Percentiles rank a stretch among this genome's conserved stretches.
Evolutionary conservation across 768 basidiomycete species (phyloP).

Genomic region (Mycena metata): DNA sequence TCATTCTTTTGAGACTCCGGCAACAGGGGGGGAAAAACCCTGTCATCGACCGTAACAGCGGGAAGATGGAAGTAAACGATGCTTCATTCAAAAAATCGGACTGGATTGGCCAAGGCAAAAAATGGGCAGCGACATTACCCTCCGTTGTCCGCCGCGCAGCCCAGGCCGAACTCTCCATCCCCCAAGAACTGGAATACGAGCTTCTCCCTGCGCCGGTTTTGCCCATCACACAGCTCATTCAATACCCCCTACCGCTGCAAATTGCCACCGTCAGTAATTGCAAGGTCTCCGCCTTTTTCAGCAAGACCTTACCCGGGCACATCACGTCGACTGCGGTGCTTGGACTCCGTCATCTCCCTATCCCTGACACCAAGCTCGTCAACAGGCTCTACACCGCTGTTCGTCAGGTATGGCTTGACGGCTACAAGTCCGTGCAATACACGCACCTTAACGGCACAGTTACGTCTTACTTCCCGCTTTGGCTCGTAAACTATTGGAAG

Average conservation of each 20-base stretch:
- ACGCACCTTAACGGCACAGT: neutral
- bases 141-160: neutral
- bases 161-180: neutral
- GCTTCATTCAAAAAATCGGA: neutral
- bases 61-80: no score
- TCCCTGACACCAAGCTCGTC: constrained; percentile 9
- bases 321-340: neutral
- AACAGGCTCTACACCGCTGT: neutral
- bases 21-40: no score
- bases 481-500: constrained; percentile 20
- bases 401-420: constrained; percentile 12
- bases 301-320: no score
- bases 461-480: constrained; percentile 20
- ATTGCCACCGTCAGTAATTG: no score
- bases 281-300: no score
- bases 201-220: neutral
- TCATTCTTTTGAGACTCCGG: no score
- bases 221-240: neutral
- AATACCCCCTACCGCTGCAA: neutral
- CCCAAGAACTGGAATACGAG: neutral
- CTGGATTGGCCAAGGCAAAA: constrained; percentile 10
- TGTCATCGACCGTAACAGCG: no score
- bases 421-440: constrained; percentile 7
- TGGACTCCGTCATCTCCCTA: constrained; percentile 14
- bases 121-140: neutral